These are phyloP conservation scores for Jasminum sambac DNA, from an alignment of 257 asterid species.

Conservation along the genomic window DNA sequence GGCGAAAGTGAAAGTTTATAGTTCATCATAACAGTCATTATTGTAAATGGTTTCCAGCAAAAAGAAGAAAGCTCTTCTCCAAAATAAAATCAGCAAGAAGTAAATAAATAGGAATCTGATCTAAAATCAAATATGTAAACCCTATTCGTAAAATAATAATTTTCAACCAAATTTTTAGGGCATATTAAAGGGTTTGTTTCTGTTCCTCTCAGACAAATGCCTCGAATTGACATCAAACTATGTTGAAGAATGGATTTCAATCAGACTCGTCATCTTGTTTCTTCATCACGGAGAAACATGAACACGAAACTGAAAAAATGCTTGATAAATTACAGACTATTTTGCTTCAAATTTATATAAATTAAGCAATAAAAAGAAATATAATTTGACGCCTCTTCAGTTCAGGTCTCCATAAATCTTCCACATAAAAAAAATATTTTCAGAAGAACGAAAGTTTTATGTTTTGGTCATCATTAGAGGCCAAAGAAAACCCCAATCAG, in stretches of 20 bases:
- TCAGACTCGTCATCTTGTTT: conserved; percentile 64
- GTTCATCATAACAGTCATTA: no score
- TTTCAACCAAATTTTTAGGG: background rate
- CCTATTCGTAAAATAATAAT: no score
- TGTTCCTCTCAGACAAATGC: conserved; percentile 64
- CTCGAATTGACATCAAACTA: conserved; percentile 58
- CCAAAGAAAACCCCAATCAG: background rate
- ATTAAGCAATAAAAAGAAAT: background rate
- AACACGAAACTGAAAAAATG: background rate
- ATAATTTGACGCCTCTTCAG: conserved; percentile 40
- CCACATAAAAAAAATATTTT: conserved; percentile 41
- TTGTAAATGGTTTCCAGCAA: no score
- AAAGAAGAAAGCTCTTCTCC: no score
- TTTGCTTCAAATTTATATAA: background rate
- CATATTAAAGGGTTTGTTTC: background rate
- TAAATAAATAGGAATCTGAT: no score
- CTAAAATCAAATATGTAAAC: no score
- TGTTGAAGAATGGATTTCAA: conserved; percentile 48
- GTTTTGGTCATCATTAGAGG: conserved; percentile 47
- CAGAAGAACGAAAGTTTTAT: conserved; percentile 65
- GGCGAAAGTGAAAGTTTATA: no score
- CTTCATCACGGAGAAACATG: conserved; percentile 42
- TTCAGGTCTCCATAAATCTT: conserved; percentile 64
- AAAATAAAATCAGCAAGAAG: no score
- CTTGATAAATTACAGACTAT: no score